Evolutionary conservation across 768 basidiomycete genomes (phyloP).

Genomic region (Glaciozyma antarctica): DNA sequence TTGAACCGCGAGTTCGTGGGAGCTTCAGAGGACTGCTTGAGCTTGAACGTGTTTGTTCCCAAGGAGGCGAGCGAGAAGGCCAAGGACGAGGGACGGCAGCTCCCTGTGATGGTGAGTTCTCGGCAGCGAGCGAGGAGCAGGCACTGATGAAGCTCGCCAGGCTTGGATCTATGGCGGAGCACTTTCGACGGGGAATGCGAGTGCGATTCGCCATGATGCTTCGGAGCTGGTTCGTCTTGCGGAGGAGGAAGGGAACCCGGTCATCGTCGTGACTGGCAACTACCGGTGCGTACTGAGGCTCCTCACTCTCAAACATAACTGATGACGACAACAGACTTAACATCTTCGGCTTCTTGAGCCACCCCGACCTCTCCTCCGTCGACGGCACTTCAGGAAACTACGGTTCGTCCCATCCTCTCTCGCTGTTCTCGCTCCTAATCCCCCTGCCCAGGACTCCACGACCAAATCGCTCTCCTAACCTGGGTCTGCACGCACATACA

Average conservation of each 20-base stretch:
- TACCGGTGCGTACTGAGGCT: slow-evolving; percentile 1
- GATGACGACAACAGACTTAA: slow-evolving; percentile 6
- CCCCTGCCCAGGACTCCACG: background rate
- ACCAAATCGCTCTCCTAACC: background rate
- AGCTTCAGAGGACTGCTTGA: slow-evolving; percentile 46
- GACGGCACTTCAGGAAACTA: slow-evolving; percentile 25
- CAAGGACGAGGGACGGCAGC: slow-evolving; percentile 14
- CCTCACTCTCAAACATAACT: background rate
- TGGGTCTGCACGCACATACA: slow-evolving; percentile 37
- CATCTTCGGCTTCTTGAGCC: slow-evolving; percentile 15
- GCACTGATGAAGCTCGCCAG: background rate
- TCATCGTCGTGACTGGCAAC: slow-evolving; percentile 32
- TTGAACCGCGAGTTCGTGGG: background rate
- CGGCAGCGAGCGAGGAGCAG: background rate
- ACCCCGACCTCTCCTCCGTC: background rate
- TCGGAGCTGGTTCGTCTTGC: slow-evolving; percentile 9
- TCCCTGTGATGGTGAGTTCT: slow-evolving; percentile 42
- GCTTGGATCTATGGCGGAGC: slow-evolving; percentile 41
- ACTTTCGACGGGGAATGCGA: slow-evolving; percentile 16
- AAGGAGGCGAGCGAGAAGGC: slow-evolving; percentile 30
- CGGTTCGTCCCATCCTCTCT: slow-evolving; percentile 11
- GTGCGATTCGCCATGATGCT: slow-evolving; percentile 22
- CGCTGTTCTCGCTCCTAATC: slow-evolving; percentile 4
- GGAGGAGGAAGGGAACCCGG: slow-evolving; percentile 1
- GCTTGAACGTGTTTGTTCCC: slow-evolving; percentile 47